Base-by-base conservation (phyloP, 805 yeast genomes). In the baker's yeast (Saccharomyces cerevisiae) region DNA sequence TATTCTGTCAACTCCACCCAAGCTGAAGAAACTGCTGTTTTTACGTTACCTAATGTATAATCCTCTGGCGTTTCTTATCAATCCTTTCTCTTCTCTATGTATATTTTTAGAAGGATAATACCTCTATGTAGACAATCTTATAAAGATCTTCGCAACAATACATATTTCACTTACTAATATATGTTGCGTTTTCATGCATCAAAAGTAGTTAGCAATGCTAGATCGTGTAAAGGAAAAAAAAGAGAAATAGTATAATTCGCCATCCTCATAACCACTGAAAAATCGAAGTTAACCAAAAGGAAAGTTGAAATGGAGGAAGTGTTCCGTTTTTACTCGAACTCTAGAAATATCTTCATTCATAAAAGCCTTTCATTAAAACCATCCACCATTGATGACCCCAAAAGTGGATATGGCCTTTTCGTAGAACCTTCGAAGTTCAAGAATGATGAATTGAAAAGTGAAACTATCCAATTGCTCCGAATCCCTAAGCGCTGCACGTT, bases 21-120 rank as follows among this genome's bases (percentile, higher is more conserved):
- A 6, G 69, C 68, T 29, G 83, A 79, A 57, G 85, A 82, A 58
- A 76, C 81, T 4, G 87, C 88, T 17, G 81, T 83, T 21, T 70
- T 70, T 51, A 60, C 68, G 22, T 61, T 72, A 49, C 74, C 74
- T 41, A 57, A 55, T 51, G 55, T 61, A 54, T 63, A 53, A 57
- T 41, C 22, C 11, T 5, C 17, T 36, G 24, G 6, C 43, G 24
- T 17, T 36, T 36, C 17, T 17, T 17, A 9, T 17, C 8, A 4
- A 4, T 17, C 24, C 22, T 36, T 36, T 36, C 17, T 21, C 17
- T 21, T 21, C 43, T 36, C 17, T 36, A 17, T 36, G 13, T 36
- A 17, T 21, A 21, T 36, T 36, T 36, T 17, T 2, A 10, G 10
- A 6, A 36, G 1, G 17, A 36, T 36, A 17, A 36, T 36, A 36